phyloP scores from a whole-genome alignment of 176 grass and related monocot genomes.

The Aegilops longissima region DNA sequence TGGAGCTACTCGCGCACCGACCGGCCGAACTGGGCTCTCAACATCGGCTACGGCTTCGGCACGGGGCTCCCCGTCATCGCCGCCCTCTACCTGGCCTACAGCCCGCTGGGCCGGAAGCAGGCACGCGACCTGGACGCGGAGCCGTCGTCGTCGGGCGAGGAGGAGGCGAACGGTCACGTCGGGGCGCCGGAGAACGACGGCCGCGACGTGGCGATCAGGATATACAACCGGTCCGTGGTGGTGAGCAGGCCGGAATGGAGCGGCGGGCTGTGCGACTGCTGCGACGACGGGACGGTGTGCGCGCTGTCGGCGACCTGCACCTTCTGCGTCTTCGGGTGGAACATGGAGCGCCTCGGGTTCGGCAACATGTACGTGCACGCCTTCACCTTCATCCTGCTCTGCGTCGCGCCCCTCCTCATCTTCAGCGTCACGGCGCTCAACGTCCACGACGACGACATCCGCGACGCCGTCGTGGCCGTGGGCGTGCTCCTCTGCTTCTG shows the following conservation, averaged over 20 bases:
- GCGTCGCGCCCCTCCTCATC: constrained; percentile 68
- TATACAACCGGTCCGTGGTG: constrained; percentile 69
- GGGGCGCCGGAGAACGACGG: background rate
- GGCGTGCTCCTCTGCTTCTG: constrained; percentile 66
- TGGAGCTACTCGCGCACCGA: constrained; percentile 64
- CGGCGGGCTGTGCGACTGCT: constrained; percentile 82
- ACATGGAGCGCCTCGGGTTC: constrained; percentile 95
- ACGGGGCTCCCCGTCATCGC: constrained; percentile 55
- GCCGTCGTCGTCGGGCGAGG: background rate
- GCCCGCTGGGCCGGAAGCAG: constrained; percentile 59
- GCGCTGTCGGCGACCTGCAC: constrained; percentile 66
- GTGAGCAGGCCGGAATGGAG: constrained; percentile 84
- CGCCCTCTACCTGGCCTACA: constrained; percentile 49
- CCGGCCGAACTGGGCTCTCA: constrained; percentile 61
- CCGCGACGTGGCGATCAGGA: constrained; percentile 41
- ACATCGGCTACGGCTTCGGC: constrained; percentile 77
- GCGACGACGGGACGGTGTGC: constrained; percentile 76
- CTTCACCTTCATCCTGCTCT: constrained; percentile 71
- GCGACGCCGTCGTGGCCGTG: constrained; percentile 33
- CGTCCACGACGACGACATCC: constrained; percentile 54
- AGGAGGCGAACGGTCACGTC: background rate
- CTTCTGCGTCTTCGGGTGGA: constrained; percentile 94
- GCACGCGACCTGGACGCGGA: constrained; percentile 9
- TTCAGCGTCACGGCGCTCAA: constrained; percentile 76
- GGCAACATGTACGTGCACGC: constrained; percentile 99